Evolutionary conservation across 2,329 filamentous ascomycete genomes (phyloP).

Genomic region (Diplodia corticola): DNA sequence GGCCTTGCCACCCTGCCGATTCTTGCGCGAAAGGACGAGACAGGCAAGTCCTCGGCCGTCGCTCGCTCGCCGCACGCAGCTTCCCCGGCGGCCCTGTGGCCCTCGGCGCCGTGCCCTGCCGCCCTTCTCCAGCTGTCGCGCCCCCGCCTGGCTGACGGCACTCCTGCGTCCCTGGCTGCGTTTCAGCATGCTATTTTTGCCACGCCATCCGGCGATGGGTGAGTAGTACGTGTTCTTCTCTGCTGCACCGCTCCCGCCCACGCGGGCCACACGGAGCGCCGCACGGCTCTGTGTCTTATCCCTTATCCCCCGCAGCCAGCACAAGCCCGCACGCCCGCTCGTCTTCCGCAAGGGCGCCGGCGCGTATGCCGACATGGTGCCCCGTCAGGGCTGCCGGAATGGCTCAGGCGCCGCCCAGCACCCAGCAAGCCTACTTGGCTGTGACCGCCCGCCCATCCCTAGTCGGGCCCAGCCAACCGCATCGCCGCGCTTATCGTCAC

Average conservation of each 20-base stretch:
- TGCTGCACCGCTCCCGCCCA: not conserved
- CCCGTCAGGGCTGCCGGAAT: not conserved
- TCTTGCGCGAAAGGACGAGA: too few species aligned
- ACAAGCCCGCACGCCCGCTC: constrained; percentile 2
- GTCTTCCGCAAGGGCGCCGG: not conserved
- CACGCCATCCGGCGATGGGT: not conserved
- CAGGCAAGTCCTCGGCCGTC: constrained; percentile 15
- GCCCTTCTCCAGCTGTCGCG: not conserved
- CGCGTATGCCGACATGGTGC: not conserved
- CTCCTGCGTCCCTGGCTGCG: constrained; percentile 3
- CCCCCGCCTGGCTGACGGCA: constrained; percentile 6
- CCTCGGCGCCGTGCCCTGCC: not conserved
- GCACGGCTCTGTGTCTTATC: constrained; percentile 18
- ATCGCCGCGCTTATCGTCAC: constrained; percentile 16
- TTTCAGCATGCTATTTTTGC: constrained; percentile 21
- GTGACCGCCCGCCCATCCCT: not conserved
- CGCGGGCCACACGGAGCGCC: constrained; percentile 11
- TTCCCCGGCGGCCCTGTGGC: not conserved
- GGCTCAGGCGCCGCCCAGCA: not conserved
- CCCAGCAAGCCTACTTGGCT: not conserved
- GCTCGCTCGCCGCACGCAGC: constrained; percentile 7
- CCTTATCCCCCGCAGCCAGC: constrained; percentile 19
- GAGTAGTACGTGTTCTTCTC: constrained; percentile 15
- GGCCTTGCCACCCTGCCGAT: too few species aligned
- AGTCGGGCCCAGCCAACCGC: constrained; percentile 7